Evolutionary conservation across 148 eudicot genomes (phyloP).

Genomic region (Tetragonia tetragonoides): DNA sequence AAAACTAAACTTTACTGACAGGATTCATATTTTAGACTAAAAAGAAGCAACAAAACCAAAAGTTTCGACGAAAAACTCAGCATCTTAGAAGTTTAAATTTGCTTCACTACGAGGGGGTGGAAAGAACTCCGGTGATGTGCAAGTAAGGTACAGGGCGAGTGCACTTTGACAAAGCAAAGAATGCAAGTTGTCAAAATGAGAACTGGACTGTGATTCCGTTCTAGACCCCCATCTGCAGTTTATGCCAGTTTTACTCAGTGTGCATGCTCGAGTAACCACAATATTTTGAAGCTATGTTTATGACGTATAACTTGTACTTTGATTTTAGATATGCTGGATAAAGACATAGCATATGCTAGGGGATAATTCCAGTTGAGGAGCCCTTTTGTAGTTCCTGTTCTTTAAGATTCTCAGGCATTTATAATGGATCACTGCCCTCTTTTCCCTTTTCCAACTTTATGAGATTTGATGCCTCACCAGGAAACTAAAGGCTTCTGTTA

Average conservation of each 20-base stretch:
- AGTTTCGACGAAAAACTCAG: too few species aligned
- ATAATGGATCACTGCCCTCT: neutral
- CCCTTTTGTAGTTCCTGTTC: neutral
- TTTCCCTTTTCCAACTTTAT: neutral
- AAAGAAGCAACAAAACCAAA: too few species aligned
- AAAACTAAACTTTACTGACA: too few species aligned
- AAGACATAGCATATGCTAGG: constrained; percentile 13
- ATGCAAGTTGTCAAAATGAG: neutral
- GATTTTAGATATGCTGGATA: neutral
- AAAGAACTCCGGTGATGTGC: too few species aligned
- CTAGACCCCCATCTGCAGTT: neutral
- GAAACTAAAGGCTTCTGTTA: too few species aligned
- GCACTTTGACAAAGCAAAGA: neutral
- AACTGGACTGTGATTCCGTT: neutral
- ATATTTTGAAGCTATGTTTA: neutral
- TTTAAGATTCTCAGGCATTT: neutral
- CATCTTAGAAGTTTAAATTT: too few species aligned
- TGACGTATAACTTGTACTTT: neutral
- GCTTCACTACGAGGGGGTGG: too few species aligned
- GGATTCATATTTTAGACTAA: too few species aligned
- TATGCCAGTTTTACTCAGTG: neutral
- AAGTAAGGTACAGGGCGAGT: neutral
- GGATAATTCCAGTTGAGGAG: constrained; percentile 8
- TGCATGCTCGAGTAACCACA: neutral
- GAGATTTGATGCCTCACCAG: neutral